Evolutionary conservation across 2,329 filamentous ascomycete species (phyloP).

Genomic region (Nemania diffusa): DNA sequence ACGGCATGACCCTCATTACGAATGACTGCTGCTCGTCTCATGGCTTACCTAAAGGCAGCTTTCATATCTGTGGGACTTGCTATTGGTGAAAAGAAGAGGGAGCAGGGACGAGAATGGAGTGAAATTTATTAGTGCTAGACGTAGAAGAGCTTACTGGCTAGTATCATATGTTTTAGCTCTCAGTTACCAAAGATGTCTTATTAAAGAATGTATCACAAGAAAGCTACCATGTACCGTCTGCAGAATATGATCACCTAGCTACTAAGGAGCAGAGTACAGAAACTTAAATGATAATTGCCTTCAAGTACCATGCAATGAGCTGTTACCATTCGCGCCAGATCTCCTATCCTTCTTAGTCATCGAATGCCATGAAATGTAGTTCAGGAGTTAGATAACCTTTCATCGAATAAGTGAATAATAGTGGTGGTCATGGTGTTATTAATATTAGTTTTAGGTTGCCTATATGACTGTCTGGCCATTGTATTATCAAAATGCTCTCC

Average conservation of each 20-base stretch:
- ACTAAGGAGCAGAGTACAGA: background rate
- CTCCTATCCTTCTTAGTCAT: background rate
- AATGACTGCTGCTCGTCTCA: background rate
- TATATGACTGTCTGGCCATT: background rate
- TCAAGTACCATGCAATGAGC: background rate
- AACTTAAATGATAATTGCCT: background rate
- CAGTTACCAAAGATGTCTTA: background rate
- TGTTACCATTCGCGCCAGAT: background rate
- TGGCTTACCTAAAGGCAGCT: background rate
- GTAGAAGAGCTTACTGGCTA: background rate
- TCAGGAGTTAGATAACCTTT: too few species aligned
- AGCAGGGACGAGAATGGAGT: background rate
- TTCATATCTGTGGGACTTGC: background rate
- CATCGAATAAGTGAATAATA: background rate
- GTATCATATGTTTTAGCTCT: background rate
- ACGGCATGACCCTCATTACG: background rate
- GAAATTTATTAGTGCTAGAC: background rate
- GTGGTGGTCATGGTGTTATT: constrained; percentile 5
- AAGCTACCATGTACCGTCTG: background rate
- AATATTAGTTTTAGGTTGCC: constrained; percentile 21
- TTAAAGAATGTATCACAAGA: background rate
- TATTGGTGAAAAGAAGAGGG: background rate
- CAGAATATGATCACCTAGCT: background rate
- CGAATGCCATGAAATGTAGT: too few species aligned
- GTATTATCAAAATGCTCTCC: background rate